Evolutionary conservation across 257 asterid species (phyloP).

Genomic region (Rhazya stricta): DNA sequence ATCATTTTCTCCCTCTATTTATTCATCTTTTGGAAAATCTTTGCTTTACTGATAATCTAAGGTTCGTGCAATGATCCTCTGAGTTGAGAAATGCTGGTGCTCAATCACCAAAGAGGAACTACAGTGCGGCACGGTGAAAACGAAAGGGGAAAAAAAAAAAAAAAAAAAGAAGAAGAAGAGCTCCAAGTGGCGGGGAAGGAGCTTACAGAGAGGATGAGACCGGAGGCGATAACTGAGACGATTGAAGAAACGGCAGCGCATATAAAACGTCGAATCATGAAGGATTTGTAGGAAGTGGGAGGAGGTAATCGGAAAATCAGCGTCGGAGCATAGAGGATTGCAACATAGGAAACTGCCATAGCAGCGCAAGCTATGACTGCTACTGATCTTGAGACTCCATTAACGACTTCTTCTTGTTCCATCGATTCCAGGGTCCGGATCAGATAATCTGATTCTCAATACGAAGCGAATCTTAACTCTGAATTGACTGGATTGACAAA

Average conservation of each 20-base stretch:
- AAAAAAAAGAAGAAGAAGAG: no score
- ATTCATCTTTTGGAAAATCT: not conserved
- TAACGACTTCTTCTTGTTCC: slow-evolving; percentile 33
- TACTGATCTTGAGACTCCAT: slow-evolving; percentile 36
- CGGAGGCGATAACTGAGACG: slow-evolving; percentile 52
- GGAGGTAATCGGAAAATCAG: slow-evolving; percentile 74
- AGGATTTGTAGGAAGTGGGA: slow-evolving; percentile 59
- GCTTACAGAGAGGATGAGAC: slow-evolving; percentile 67
- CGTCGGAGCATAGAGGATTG: slow-evolving; percentile 71
- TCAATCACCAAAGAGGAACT: not conserved
- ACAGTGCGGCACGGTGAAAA: not conserved
- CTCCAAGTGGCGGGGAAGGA: not conserved
- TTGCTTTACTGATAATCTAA: not conserved
- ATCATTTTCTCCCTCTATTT: not conserved
- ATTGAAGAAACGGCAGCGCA: slow-evolving; percentile 76
- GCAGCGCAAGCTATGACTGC: slow-evolving; percentile 58
- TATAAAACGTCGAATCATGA: slow-evolving; percentile 67
- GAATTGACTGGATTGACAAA: not conserved
- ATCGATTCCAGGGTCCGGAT: slow-evolving; percentile 27
- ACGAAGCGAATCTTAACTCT: not conserved
- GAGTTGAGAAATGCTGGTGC: not conserved
- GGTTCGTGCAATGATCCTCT: not conserved
- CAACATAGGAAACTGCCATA: slow-evolving; percentile 77
- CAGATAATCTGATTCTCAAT: not conserved
- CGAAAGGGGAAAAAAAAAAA: not conserved